Conservation (phyloP, 345 rosid species). For the Syzygium aromaticum region DNA sequence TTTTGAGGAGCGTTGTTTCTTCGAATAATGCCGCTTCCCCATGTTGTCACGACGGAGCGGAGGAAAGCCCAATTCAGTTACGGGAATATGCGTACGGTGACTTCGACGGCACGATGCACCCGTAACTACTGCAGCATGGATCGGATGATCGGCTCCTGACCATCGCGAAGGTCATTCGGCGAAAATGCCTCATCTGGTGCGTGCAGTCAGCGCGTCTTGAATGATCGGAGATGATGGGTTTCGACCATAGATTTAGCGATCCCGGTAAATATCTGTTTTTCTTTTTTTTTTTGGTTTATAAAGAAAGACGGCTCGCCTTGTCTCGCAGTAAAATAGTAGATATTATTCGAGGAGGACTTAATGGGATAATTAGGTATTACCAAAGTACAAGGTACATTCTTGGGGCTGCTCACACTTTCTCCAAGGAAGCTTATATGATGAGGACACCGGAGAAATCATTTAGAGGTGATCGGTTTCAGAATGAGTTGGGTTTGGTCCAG, state of each 20-base stretch:
- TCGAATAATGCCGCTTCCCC: background rate
- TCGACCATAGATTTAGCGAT: accelerated
- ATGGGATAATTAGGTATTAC: background rate
- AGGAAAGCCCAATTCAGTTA: background rate
- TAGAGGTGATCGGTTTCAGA: background rate
- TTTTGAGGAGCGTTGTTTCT: background rate
- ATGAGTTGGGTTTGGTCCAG: too few relatives aligned
- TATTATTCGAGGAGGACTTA: background rate
- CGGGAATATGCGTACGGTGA: accelerated
- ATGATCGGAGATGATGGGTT: background rate
- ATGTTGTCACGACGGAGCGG: accelerated
- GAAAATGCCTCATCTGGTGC: accelerated
- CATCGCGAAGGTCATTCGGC: accelerated
- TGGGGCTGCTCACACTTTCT: background rate
- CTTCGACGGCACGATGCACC: accelerated
- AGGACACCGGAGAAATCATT: background rate
- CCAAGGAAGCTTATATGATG: background rate
- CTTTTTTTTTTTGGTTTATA: background rate
- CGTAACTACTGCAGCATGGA: accelerated
- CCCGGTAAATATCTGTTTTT: background rate
- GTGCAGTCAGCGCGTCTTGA: accelerated
- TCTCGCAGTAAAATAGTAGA: background rate
- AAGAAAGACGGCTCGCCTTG: background rate
- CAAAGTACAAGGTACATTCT: background rate
- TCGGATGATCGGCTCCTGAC: background rate